These are phyloP conservation scores for Candida saitoana DNA, from an alignment of 805 yeast species.

Conservation along the genomic window DNA sequence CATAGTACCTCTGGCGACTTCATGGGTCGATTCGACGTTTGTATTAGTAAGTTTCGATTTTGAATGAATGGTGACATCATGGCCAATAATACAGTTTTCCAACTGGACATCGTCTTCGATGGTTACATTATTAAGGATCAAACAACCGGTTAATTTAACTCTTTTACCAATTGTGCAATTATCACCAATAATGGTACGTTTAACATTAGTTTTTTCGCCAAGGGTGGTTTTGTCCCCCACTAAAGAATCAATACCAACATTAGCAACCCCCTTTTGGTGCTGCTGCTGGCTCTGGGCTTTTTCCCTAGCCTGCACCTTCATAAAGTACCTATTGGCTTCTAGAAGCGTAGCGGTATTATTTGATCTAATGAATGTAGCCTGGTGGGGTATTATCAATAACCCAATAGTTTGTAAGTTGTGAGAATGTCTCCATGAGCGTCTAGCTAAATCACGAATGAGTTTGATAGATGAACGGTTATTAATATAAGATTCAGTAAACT, in stretches of 20 bases:
- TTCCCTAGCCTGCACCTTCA: conserved; percentile 58
- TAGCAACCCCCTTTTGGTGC: conserved; percentile 58
- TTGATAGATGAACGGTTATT: conserved; percentile 53
- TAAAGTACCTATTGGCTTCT: conserved; percentile 81
- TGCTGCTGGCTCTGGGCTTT: conserved; percentile 24
- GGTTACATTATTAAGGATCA: conserved; percentile 64
- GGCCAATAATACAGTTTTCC: conserved; percentile 88
- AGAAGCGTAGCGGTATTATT: conserved; percentile 77
- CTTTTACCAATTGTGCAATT: conserved; percentile 76
- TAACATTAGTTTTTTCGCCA: conserved; percentile 82
- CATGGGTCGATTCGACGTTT: conserved; percentile 77
- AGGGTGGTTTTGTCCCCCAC: conserved; percentile 65
- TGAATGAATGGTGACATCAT: conserved; percentile 54
- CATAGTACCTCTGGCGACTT: conserved; percentile 53
- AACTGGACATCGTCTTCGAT: conserved; percentile 75
- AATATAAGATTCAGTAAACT: conserved; percentile 35
- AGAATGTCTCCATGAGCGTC: conserved; percentile 88
- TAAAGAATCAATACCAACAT: conserved; percentile 81
- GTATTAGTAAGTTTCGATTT: conserved; percentile 73
- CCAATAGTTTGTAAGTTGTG: conserved; percentile 56
- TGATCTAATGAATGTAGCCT: conserved; percentile 68
- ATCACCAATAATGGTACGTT: conserved; percentile 75
- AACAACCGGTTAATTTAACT: conserved; percentile 84
- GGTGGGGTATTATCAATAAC: conserved; percentile 65
- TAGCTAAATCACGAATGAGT: conserved; percentile 78